Evolutionary conservation across 306 rosid genomes (phyloP).

Genomic region (Glycine tomentella): DNA sequence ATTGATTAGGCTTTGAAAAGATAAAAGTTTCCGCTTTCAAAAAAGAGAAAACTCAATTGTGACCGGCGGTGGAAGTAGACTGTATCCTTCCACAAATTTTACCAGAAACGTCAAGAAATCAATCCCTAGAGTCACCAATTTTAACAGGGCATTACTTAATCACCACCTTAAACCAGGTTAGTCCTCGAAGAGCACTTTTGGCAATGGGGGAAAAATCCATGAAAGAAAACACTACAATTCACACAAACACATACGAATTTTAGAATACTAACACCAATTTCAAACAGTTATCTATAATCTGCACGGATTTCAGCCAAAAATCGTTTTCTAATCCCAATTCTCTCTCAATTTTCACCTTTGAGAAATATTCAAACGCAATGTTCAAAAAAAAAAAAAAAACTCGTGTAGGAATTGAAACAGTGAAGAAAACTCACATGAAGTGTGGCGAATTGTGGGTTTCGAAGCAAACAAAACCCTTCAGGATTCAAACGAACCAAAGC

Average conservation of each 20-base stretch:
- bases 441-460: constrained; percentile 6
- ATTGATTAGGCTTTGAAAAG: constrained; percentile 26
- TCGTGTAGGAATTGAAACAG: constrained; percentile 12
- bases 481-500: constrained; percentile 17
- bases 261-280: background rate
- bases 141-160: background rate
- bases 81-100: background rate
- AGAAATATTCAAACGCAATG: constrained; percentile 49
- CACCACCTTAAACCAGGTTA: background rate
- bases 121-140: background rate
- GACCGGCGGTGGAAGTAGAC: background rate
- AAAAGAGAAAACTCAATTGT: background rate
- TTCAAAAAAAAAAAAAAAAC: constrained; percentile 39
- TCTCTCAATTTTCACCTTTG: constrained; percentile 24
- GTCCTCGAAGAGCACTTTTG: background rate
- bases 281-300: constrained; percentile 20
- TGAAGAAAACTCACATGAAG: constrained; percentile 45
- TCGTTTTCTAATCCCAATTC: background rate
- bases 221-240: background rate
- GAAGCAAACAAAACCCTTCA: constrained; percentile 15
- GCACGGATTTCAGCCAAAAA: constrained; percentile 26
- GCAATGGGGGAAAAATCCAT: background rate
- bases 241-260: background rate
- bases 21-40: background rate
- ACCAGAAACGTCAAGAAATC: background rate